A percentile compares a stretch with the other conserved stretches of the same genome.
Conservation (phyloP, 768 basidiomycete genomes). For the Lepiota brunneoincarnata region DNA sequence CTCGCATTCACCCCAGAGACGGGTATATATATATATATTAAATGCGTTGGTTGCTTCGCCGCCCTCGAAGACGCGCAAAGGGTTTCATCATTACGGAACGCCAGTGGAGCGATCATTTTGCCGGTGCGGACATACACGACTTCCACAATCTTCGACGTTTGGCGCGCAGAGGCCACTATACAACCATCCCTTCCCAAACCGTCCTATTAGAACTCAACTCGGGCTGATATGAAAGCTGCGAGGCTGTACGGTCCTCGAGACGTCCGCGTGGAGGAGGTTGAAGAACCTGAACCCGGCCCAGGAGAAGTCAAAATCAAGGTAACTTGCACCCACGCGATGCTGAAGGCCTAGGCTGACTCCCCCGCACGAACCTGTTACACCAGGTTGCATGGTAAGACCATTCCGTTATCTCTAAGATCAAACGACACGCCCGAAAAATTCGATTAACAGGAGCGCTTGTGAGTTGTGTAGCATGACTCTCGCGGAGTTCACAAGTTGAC, state of each 20-base stretch:
- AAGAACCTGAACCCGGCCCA: slow-evolving; percentile 30
- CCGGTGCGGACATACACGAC: not conserved
- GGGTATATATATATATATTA: not conserved
- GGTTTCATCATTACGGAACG: no score
- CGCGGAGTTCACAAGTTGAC: not conserved
- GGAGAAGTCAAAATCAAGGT: slow-evolving; percentile 47
- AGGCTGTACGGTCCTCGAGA: slow-evolving; percentile 42
- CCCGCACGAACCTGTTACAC: not conserved
- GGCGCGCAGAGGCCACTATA: not conserved
- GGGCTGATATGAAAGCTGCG: slow-evolving; percentile 41
- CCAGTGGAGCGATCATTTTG: no score
- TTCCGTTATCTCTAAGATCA: not conserved
- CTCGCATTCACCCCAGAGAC: not conserved
- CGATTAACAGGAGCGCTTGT: not conserved
- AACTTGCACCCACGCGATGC: not conserved
- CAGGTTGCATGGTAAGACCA: slow-evolving; percentile 28
- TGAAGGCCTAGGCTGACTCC: not conserved
- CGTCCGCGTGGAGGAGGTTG: slow-evolving; percentile 41
- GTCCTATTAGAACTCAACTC: not conserved
- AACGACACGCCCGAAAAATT: not conserved
- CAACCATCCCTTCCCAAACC: not conserved
- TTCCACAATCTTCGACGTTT: not conserved
- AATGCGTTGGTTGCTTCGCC: no score
- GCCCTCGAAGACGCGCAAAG: no score
- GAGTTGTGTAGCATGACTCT: not conserved